Conservation (phyloP, 1,284 basidiomycete genomes). For the Irpex sp. region DNA sequence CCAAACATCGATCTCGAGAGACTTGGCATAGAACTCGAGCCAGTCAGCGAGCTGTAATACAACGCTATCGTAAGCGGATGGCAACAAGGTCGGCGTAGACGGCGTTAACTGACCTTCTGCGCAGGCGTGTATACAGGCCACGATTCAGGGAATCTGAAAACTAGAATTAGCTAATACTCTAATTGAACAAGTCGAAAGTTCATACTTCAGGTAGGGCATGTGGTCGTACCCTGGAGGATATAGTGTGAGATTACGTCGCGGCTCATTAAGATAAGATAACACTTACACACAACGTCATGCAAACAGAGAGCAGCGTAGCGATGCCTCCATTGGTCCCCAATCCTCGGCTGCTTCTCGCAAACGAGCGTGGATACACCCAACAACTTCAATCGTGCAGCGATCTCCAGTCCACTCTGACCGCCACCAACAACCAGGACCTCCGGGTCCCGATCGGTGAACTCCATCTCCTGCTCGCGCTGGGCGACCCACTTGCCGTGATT, state of each 20-base stretch:
- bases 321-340: slow-evolving; percentile 63
- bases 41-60: slow-evolving; percentile 54
- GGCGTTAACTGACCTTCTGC: slow-evolving; percentile 41
- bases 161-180: too few relatives aligned
- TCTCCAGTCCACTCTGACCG: slow-evolving; percentile 52
- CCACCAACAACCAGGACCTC: slow-evolving; percentile 63
- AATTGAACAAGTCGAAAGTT: too few relatives aligned
- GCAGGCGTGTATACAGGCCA: slow-evolving; percentile 69
- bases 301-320: slow-evolving; percentile 64
- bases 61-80: too few relatives aligned
- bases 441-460: slow-evolving; percentile 41
- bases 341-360: slow-evolving; percentile 55
- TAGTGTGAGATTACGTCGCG: neutral
- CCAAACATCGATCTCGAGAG: slow-evolving; percentile 70
- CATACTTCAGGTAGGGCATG: slow-evolving; percentile 60
- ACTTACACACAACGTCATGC: slow-evolving; percentile 67
- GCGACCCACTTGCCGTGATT: slow-evolving; percentile 43
- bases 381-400: slow-evolving; percentile 61
- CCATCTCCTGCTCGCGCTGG: slow-evolving; percentile 40
- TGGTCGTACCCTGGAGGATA: slow-evolving; percentile 37
- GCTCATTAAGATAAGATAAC: neutral
- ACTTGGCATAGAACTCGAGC: slow-evolving; percentile 68
- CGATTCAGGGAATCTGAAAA: slow-evolving; percentile 50
- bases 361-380: slow-evolving; percentile 57
- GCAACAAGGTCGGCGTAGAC: too few relatives aligned